Evolutionary conservation across 306 rosid genomes (phyloP).

Genomic region (Cucurbita pepo): DNA sequence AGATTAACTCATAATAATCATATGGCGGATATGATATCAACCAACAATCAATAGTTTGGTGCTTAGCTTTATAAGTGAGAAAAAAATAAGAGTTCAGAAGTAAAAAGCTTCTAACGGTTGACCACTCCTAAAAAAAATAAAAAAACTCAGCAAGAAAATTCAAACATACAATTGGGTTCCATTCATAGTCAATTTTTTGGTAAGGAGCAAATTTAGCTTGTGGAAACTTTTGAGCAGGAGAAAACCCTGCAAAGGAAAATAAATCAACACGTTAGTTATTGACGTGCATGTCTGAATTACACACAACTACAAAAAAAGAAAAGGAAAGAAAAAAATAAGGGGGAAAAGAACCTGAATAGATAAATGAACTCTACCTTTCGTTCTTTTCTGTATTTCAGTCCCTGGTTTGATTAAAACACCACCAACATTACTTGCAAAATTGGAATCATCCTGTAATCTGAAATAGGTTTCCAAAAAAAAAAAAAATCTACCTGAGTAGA

Average conservation of each 20-base stretch:
- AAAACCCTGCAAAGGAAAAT: conserved; percentile 45
- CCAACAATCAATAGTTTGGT: neutral
- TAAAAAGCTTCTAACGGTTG: neutral
- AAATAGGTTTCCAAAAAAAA: conserved; percentile 3
- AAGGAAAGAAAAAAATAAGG: neutral
- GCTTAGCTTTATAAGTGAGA: conserved; percentile 5
- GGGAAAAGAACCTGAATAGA: neutral
- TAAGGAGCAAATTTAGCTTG: conserved; percentile 68
- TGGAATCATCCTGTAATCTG: conserved; percentile 45
- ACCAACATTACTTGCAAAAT: conserved; percentile 39
- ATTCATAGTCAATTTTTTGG: conserved; percentile 37
- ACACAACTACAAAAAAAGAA: neutral
- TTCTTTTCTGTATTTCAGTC: conserved; percentile 18
- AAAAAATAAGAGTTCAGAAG: conserved; percentile 2
- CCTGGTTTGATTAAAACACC: conserved; percentile 54
- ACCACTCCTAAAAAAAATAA: neutral
- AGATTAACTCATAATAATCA: neutral
- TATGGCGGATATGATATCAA: neutral
- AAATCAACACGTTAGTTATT: conserved; percentile 14
- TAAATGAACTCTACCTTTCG: conserved; percentile 21
- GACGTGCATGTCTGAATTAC: neutral
- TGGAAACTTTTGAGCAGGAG: conserved; percentile 77
- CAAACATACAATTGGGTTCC: conserved; percentile 70
- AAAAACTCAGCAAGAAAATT: neutral
- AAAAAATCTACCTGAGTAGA: neutral